Conservation (phyloP, 192 early-diverging fungal species). For the Coemansia sp. region DNA sequence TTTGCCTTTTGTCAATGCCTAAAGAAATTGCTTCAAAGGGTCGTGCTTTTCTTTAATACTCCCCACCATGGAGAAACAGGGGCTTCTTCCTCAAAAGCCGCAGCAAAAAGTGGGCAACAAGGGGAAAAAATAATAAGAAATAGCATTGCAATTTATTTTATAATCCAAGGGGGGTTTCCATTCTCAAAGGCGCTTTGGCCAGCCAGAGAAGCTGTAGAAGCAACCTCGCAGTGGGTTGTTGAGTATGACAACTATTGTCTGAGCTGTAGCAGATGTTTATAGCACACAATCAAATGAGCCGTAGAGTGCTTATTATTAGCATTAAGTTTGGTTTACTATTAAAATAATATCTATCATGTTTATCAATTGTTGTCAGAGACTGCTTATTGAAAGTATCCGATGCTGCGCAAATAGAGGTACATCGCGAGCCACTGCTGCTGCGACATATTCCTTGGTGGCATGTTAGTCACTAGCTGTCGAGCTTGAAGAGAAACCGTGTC, state of each 20-base stretch:
- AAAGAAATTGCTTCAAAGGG: neutral
- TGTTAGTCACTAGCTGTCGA: conserved; percentile 26
- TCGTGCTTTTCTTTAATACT: neutral
- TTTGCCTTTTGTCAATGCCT: no score
- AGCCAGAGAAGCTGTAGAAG: neutral
- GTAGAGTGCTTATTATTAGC: neutral
- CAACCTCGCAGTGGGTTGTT: neutral
- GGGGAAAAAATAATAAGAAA: neutral
- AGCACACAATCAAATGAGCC: neutral
- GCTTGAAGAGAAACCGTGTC: neutral
- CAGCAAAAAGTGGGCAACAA: neutral
- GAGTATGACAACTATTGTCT: neutral
- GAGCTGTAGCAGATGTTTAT: neutral
- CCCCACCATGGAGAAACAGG: no score
- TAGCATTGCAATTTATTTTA: neutral
- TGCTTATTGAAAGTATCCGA: conserved; percentile 6
- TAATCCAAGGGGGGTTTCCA: neutral
- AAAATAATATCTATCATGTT: neutral
- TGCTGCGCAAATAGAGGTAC: conserved; percentile 13
- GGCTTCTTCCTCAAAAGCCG: no score
- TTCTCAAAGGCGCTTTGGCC: neutral
- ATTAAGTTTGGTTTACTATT: neutral
- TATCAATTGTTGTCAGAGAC: neutral
- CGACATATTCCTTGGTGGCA: conserved; percentile 12
- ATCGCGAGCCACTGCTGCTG: conserved; percentile 17